Evolutionary conservation across 257 asterid species (phyloP), one percentile per base, ranked within the genome.

Genomic region (Salvia rosmarinus): DNA sequence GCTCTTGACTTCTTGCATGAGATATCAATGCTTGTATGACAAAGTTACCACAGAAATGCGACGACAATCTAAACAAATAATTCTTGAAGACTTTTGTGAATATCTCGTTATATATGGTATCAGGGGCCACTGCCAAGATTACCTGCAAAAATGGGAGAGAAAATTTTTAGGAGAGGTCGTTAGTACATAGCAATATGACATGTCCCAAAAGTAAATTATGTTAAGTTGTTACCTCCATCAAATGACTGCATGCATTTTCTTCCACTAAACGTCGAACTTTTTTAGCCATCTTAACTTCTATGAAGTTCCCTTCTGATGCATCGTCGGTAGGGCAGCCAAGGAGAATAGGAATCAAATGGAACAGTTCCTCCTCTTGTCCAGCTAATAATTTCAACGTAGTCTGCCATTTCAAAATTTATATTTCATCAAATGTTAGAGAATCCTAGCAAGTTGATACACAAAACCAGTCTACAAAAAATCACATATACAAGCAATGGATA

Each of bases 1-100:
- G 99, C 66, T 88, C 95, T 73, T 78, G 86, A 75, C 61, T 82
- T 84, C 89, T 86, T 56, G 92, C 84, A 55, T 91, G 96, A 66
- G 96, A 91, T 70, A 89, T 66, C 75, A 95, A 87, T 70, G 99
- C 95, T 82, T 95, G 98, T 74, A 89, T 87, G 35, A 91, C 97
- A 44, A 91, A 91, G 87, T 89, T 91, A 60, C 86, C 99, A 71
- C 86, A 89, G 46, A 81, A 83, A 85, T 88, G 86, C 6, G 88
- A 84, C 25, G 99, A 87, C 92, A 95, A 71, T 62, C 73, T 76
- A 80, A 87, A 85, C 83, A 95, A 67, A 42, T 91, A 83, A 68
- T 68, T 73, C 78, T 79, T 85, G 86, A 91, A 91, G 25, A 88
- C 81, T 67, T 85, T 82, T 55, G 68, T 74, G 75, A 88, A 85